Percentiles rank a stretch among this genome's conserved stretches.
phyloP scores from a whole-genome alignment of 352 stramenopile genomes.

The Thraustotheca clavata region DNA sequence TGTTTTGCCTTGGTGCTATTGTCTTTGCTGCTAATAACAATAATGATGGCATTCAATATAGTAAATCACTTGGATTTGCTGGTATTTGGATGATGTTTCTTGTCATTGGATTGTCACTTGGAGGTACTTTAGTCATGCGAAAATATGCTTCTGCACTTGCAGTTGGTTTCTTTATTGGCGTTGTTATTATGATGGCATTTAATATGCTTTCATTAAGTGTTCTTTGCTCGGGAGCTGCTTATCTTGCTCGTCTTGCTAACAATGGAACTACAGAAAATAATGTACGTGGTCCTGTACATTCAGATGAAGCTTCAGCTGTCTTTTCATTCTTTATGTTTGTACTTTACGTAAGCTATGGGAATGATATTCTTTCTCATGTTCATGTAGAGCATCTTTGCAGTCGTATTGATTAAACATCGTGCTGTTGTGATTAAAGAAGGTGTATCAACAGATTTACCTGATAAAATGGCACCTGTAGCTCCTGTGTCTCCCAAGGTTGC shows the following conservation, averaged over 20 bases:
- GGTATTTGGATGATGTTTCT: conserved; percentile 80
- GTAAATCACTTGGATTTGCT: conserved; percentile 73
- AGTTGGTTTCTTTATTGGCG: conserved; percentile 85
- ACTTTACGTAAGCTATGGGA: conserved; percentile 55
- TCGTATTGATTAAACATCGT: conserved; percentile 66
- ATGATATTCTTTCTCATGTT: not conserved
- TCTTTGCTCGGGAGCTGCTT: conserved; percentile 62
- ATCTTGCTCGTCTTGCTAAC: conserved; percentile 55
- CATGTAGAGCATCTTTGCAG: conserved; percentile 42
- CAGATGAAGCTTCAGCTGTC: conserved; percentile 62
- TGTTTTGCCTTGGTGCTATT: conserved; percentile 79
- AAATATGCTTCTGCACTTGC: conserved; percentile 82
- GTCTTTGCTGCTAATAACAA: conserved; percentile 77
- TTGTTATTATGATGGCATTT: conserved; percentile 86
- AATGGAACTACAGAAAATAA: conserved; percentile 31
- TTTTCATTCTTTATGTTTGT: conserved; percentile 86
- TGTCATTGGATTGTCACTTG: conserved; percentile 65
- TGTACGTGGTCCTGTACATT: conserved; percentile 54
- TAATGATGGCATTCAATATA: conserved; percentile 45
- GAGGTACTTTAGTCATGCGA: conserved; percentile 83
- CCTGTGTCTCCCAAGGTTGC: conserved; percentile 52
- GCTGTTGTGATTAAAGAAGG: conserved; percentile 79
- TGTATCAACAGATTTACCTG: conserved; percentile 37
- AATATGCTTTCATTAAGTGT: conserved; percentile 80
- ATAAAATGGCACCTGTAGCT: conserved; percentile 38